Base-by-base conservation (phyloP, 2,329 filamentous ascomycete species). In the Escovopsis sp. region DNA sequence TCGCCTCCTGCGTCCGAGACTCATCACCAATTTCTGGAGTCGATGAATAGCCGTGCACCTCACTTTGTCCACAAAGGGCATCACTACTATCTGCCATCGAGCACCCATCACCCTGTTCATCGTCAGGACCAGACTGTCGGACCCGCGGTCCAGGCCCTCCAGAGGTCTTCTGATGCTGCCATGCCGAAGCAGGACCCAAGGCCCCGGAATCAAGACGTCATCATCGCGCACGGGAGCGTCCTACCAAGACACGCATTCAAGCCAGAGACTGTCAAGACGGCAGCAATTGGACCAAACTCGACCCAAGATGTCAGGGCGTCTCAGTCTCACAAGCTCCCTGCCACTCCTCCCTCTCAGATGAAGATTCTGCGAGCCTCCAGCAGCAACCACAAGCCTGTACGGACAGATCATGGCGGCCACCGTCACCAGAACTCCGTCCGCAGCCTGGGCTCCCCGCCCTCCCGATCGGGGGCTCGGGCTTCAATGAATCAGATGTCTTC, bases 121-220 rank as follows among this genome's bases (percentile, higher is more conserved):
- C 28, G 38, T 12, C 32, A 12, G 5, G 23, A 19, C 19, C 15
- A 9, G 3, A 35, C 26, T n/a, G 12, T 35, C 6, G 15, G 12
- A 10, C 11, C 40, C 2, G 44, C 48, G 4, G 43, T 51, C 7
- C 38, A 54, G n/a, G 53, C 53, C 15, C 44, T 60, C 30, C 51
- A 54, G 9, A 51, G 53, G 40, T 59, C 59, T 9, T 49, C 52
- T 5, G 49, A 51, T 10, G 55, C 53, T 3, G 56, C 53, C 2
- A 51, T 47, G 4, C 38, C 41, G 3, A 37, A 23, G 26, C 28
- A 23, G 6, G 28, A 41, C 6, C 12, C 15, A 12, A 19, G 33
- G 12, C 4, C 28, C 8, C 7, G 30, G 9, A 40, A 35, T n/a
- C 30, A 19, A 15, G 44, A 41, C 6, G 36, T 49, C 10, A 41